Percentiles rank a stretch among this genome's conserved stretches.
These are phyloP conservation scores for Acorus calamus DNA, from an alignment of 106 monocot species.

Conservation along the genomic window DNA sequence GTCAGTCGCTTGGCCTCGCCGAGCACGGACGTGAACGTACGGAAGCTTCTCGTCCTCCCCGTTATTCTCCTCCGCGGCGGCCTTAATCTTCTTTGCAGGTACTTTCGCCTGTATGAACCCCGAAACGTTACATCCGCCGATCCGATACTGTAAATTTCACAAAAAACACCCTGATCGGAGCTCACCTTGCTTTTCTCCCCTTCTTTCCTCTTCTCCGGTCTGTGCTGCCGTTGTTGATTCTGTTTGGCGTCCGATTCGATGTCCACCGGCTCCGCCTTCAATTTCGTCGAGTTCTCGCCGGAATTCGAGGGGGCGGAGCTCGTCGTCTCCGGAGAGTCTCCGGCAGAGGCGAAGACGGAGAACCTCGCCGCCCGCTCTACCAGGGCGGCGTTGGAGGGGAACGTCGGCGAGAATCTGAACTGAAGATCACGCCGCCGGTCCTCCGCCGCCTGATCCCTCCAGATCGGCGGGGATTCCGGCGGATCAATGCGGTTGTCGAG, in stretches of 20 bases:
- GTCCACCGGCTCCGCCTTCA: slow-evolving; percentile 41
- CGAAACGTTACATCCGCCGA: too few relatives aligned
- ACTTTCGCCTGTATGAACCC: slow-evolving; percentile 21
- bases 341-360: slow-evolving; percentile 61
- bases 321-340: slow-evolving; percentile 27
- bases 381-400: slow-evolving; percentile 62
- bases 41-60: slow-evolving; percentile 49
- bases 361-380: slow-evolving; percentile 73
- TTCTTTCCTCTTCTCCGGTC: slow-evolving; percentile 38
- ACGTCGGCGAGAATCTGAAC: slow-evolving; percentile 41
- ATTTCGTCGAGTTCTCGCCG: slow-evolving; percentile 10
- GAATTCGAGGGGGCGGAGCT: slow-evolving; percentile 29
- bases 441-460: not conserved
- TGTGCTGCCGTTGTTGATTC: slow-evolving; percentile 5
- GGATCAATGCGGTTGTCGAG: slow-evolving; percentile 24
- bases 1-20: slow-evolving; percentile 88
- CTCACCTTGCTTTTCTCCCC: slow-evolving; percentile 41
- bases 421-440: slow-evolving; percentile 6
- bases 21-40: slow-evolving; percentile 86
- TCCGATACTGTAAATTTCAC: not conserved
- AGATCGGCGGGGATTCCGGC: slow-evolving; percentile 1
- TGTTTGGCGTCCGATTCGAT: slow-evolving; percentile 14
- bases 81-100: slow-evolving; percentile 49
- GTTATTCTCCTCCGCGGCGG: slow-evolving; percentile 10
- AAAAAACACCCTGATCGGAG: not conserved